Conservation (phyloP, 495 filamentous ascomycete species). For the Daldinia loculata region DNA sequence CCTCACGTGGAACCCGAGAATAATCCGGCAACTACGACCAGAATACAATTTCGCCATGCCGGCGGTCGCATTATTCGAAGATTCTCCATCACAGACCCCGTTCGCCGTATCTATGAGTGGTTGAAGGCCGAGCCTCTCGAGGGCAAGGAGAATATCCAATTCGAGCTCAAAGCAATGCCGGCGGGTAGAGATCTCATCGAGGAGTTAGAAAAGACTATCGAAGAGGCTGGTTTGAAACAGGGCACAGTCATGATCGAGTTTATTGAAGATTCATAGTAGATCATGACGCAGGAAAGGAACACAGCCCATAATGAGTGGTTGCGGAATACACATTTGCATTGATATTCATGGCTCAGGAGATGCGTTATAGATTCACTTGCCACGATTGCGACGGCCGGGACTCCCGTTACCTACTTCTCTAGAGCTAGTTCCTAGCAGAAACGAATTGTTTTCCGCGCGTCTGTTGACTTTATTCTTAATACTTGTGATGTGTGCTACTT, state of each 20-base stretch:
- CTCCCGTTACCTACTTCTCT: not conserved
- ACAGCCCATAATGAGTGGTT: not conserved
- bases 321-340: conserved; percentile 7
- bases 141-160: conserved; percentile 77
- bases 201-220: conserved; percentile 72
- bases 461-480: not conserved
- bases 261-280: conserved; percentile 64
- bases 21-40: conserved; percentile 74
- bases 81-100: conserved; percentile 81
- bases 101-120: conserved; percentile 92
- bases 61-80: conserved; percentile 82
- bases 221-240: conserved; percentile 86
- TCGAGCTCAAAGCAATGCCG: conserved; percentile 77
- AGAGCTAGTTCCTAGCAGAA: conserved; percentile 12
- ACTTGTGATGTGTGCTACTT: not conserved
- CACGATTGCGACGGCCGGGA: not conserved
- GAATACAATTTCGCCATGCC: conserved; percentile 89
- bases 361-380: conserved; percentile 14
- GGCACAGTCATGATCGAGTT: conserved; percentile 94
- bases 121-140: conserved; percentile 83
- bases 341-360: conserved; percentile 13
- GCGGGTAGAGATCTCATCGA: conserved; percentile 85
- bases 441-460: not conserved
- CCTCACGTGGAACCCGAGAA: conserved; percentile 80
- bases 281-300: not conserved